Percentiles rank a stretch among this genome's conserved stretches.
These are phyloP conservation scores for Blepharisma undulans DNA, from an alignment of 169 alveolate genomes.

Conservation along the genomic window DNA sequence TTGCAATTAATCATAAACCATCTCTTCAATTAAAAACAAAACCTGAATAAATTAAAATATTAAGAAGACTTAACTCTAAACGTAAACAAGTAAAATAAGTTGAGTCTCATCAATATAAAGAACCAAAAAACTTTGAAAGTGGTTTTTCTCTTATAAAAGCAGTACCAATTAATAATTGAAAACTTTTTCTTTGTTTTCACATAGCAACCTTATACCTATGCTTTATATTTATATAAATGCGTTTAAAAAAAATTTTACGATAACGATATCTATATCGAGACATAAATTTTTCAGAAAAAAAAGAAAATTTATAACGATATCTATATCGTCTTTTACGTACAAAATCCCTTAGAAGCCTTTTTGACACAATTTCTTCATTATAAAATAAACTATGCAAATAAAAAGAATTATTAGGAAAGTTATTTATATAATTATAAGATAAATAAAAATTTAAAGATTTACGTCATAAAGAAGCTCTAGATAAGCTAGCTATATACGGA, in stretches of 20 bases:
- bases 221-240: background rate
- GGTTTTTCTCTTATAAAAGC: background rate
- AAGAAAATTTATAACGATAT: background rate
- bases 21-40: background rate
- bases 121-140: background rate
- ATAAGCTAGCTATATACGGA: background rate
- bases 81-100: background rate
- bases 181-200: background rate
- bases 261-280: too few species aligned
- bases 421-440: background rate
- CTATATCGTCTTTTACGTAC: background rate
- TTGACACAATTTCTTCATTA: background rate
- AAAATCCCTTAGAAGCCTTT: background rate
- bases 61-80: background rate
- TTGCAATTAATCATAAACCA: background rate
- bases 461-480: background rate
- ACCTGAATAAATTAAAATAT: background rate
- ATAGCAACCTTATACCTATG: background rate
- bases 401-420: background rate
- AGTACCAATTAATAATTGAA: background rate
- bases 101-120: background rate
- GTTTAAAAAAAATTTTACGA: too few species aligned
- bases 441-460: background rate
- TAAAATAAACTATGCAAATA: too few species aligned
- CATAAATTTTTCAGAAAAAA: too few species aligned